Evolutionary conservation across 2,329 filamentous ascomycete genomes (phyloP), one percentile per base, ranked within the genome.

Genomic region (Cordyceps farinosa): DNA sequence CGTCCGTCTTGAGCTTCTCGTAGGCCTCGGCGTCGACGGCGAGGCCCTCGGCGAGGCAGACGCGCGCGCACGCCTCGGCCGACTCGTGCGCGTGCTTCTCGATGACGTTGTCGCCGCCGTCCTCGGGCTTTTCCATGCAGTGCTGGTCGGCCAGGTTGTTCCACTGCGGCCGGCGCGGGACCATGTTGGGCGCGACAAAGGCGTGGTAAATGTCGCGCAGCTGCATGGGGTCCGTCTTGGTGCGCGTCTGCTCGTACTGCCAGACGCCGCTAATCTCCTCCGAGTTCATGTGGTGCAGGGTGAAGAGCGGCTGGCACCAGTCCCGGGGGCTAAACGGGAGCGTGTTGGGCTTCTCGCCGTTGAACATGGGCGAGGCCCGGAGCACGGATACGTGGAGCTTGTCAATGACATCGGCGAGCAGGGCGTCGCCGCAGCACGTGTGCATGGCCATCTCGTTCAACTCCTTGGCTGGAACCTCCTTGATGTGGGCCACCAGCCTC

Each of bases 281-380:
- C 9, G 81, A 75, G 53, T 78, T 78, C 70, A 85, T 78, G 67
- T 84, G 81, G 67, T 84, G 82, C 80, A 85, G 83, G 3, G 82
- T 84, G 47, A 85, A 69, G n/a, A 84, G 76, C 5, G 83, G 82
- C 68, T 84, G 80, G 65, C 83, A 85, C 82, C 83, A 85, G 65
- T 83, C 80, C 10, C 71, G 75, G 3, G 73, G 73, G 1, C 79
- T 77, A 63, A 77, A 84, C 5, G 80, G 79, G 38, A 85, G 69
- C 10, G 80, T 82, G 44, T 74, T 78, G 4, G 81, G 81, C 69
- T 83, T 84, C 67, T 85, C 82, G 64, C 81, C 82, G 66, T 85
- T 84, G 68, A 85, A 78, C 79, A 84, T 81, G 22, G 83, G 83
- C 68, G 78, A 78, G 2, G 75, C 74, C 60, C 81, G 74, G 48